phyloP scores from a whole-genome alignment of 495 filamentous ascomycete species.

The Hypoxylon cercidicola region DNA sequence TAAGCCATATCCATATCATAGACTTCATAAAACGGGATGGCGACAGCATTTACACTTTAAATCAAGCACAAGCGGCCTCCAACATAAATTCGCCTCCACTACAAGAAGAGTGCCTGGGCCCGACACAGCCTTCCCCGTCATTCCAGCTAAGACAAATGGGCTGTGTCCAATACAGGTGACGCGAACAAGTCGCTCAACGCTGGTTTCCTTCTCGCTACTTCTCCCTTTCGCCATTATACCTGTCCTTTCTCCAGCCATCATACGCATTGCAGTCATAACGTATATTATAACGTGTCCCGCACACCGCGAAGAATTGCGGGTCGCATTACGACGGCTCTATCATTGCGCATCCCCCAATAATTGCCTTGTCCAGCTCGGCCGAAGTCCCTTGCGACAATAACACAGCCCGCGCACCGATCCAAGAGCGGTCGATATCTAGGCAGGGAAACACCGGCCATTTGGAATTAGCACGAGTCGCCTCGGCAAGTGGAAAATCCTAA shows the following conservation, averaged over 20 bases:
- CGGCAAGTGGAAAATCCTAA: too few species aligned
- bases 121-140: conserved; percentile 29
- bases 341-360: conserved; percentile 10
- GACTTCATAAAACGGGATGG: background rate
- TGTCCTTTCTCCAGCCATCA: background rate
- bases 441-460: too few species aligned
- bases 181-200: conserved; percentile 14
- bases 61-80: conserved; percentile 27
- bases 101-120: conserved; percentile 5
- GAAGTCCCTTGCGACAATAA: background rate
- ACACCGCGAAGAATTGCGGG: conserved; percentile 6
- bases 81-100: conserved; percentile 26
- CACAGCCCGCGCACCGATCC: conserved; percentile 25
- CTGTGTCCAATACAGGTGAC: conserved; percentile 20
- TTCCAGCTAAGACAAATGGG: conserved; percentile 14
- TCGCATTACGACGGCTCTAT: conserved; percentile 15
- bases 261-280: conserved; percentile 3
- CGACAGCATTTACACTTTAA: conserved; percentile 4
- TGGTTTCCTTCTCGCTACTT: background rate
- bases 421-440: background rate
- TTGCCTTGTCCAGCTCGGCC: conserved; percentile 8
- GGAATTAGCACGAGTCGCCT: too few species aligned
- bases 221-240: conserved; percentile 1
- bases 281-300: too few species aligned
- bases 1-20: too few species aligned